phyloP scores from a whole-genome alignment of 2,329 filamentous ascomycete genomes.

The Chaetomium globosum region DNA sequence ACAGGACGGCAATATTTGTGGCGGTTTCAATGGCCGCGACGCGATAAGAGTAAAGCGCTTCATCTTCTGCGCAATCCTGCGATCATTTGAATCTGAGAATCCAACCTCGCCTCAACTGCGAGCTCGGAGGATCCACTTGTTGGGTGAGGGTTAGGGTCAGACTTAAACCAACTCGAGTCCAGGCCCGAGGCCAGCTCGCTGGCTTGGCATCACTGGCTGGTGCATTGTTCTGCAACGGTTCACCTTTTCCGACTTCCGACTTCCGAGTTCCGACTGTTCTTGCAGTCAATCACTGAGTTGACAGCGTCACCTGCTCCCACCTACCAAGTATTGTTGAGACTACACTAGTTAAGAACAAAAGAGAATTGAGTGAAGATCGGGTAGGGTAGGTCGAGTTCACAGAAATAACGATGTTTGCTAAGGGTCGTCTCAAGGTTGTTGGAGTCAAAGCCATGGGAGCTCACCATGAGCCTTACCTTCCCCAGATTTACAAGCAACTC shows the following conservation, averaged over 20 bases:
- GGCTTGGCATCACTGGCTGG: not conserved
- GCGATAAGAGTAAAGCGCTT: conserved; percentile 22
- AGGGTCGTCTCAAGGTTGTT: not conserved
- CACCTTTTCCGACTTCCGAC: conserved; percentile 23
- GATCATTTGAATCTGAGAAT: conserved; percentile 17
- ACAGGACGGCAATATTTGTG: conserved; percentile 14
- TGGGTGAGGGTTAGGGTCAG: conserved; percentile 1
- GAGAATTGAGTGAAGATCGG: not conserved
- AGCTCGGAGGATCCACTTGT: conserved; percentile 14
- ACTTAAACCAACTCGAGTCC: not conserved
- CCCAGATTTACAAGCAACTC: not conserved
- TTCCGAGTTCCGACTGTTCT: conserved; percentile 13
- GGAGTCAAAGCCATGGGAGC: too few species aligned
- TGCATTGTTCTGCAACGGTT: conserved; percentile 18
- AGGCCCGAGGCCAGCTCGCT: not conserved
- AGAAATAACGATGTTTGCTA: not conserved
- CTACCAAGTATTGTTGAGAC: not conserved
- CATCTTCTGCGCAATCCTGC: conserved; percentile 25
- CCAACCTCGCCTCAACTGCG: not conserved
- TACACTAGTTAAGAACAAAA: not conserved
- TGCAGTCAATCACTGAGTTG: not conserved
- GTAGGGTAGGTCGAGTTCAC: not conserved
- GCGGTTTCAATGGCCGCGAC: conserved; percentile 22
- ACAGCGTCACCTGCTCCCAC: not conserved
- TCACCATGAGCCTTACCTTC: not conserved